Conservation (phyloP, 2,329 filamentous ascomycete species). For the Fusarium liriodendri region DNA sequence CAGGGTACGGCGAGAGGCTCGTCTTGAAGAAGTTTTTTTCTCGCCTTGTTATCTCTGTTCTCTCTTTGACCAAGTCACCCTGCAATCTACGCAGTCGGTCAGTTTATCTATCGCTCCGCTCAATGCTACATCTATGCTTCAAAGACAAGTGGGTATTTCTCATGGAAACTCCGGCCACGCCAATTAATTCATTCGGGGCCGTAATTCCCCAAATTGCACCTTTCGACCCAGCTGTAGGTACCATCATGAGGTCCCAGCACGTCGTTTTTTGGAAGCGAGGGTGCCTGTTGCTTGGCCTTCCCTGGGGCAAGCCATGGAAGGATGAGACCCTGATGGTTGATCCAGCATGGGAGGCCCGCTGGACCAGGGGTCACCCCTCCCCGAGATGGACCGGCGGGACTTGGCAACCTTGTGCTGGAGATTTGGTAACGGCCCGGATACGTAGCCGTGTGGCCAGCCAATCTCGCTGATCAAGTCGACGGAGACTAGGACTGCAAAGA, state of each 20-base stretch:
- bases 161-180: conserved; percentile 20
- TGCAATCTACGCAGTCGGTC: conserved; percentile 14
- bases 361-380: conserved; percentile 26
- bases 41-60: background rate
- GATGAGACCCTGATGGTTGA: conserved; percentile 43
- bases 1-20: conserved; percentile 23
- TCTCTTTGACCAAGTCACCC: background rate
- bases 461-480: conserved; percentile 43
- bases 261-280: conserved; percentile 40
- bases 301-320: conserved; percentile 27
- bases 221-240: conserved; percentile 27
- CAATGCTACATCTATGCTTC: conserved; percentile 7
- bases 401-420: conserved; percentile 39
- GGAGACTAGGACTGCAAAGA: conserved; percentile 43
- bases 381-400: conserved; percentile 31
- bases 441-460: conserved; percentile 49
- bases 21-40: conserved; percentile 11
- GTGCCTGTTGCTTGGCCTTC: conserved; percentile 32
- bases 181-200: conserved; percentile 32
- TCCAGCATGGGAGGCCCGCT: conserved; percentile 20
- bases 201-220: conserved; percentile 27
- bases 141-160: conserved; percentile 13
- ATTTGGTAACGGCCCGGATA: conserved; percentile 50
- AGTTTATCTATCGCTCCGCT: background rate
- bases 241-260: conserved; percentile 42